phyloP scores from a whole-genome alignment of 2,329 filamentous ascomycete genomes.

The Venturia carpophila region DNA sequence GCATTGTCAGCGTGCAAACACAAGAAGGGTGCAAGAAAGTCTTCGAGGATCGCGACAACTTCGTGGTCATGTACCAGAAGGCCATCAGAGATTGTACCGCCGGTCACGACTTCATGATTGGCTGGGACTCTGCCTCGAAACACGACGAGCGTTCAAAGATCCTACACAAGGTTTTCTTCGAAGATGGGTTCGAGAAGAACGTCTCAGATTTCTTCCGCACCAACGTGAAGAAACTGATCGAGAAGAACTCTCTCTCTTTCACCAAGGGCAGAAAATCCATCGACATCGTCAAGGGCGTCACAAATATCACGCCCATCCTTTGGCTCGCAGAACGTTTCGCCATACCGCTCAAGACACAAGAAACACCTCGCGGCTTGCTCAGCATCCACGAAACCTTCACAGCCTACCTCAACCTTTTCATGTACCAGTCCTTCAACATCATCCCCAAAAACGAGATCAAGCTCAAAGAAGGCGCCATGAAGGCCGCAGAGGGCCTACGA shows the following conservation, averaged over 20 bases:
- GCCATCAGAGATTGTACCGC: conserved; percentile 33
- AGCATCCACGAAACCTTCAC: conserved; percentile 41
- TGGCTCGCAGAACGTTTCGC: conserved; percentile 58
- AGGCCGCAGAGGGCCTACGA: conserved; percentile 33
- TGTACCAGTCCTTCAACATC: conserved; percentile 49
- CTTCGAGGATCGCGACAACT: conserved; percentile 43
- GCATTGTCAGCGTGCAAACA: conserved; percentile 42
- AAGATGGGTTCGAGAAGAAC: conserved; percentile 38
- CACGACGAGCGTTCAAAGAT: conserved; percentile 33
- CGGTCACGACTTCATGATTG: conserved; percentile 42
- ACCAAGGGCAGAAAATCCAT: conserved; percentile 39
- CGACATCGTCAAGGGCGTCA: conserved; percentile 56
- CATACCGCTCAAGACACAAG: conserved; percentile 56
- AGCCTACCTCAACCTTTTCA: conserved; percentile 38
- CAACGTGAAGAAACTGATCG: conserved; percentile 39
- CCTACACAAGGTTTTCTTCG: conserved; percentile 42
- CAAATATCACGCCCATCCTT: conserved; percentile 57
- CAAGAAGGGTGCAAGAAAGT: conserved; percentile 44
- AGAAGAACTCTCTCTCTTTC: conserved; percentile 41
- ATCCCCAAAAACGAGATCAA: conserved; percentile 43
- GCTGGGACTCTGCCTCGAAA: conserved; percentile 37
- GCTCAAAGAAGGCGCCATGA: conserved; percentile 38
- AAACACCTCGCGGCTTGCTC: conserved; percentile 50
- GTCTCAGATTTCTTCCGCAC: conserved; percentile 38
- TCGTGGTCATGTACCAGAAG: conserved; percentile 42